Percentiles rank a stretch among this genome's conserved stretches.
phyloP scores from a whole-genome alignment of 106 monocot genomes.

The Alisma plantagoaquatica region DNA sequence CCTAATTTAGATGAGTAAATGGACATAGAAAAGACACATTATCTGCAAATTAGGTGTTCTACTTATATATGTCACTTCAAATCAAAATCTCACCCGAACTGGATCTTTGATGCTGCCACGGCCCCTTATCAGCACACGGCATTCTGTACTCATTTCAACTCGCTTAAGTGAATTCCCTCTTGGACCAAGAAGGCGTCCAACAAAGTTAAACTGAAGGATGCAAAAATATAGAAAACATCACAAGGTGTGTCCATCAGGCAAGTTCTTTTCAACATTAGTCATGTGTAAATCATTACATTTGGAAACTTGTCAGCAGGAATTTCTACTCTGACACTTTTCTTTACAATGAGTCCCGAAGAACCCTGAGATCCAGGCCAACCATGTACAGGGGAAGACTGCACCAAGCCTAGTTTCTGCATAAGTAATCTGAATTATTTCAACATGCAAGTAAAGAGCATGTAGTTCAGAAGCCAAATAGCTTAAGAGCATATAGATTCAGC shows the following conservation, averaged over 20 bases:
- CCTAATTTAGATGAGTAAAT: too few species aligned
- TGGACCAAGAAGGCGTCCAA: constrained; percentile 88
- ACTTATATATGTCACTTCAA: too few species aligned
- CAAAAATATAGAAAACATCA: too few species aligned
- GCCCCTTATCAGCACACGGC: constrained; percentile 85
- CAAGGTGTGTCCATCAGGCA: too few species aligned
- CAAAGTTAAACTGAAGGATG: constrained; percentile 90
- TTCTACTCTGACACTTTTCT: constrained; percentile 90
- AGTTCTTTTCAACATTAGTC: too few species aligned
- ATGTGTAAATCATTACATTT: too few species aligned
- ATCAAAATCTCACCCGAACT: constrained; percentile 32
- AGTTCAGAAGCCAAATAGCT: too few species aligned
- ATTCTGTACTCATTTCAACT: constrained; percentile 76
- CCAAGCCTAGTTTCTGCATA: constrained; percentile 44
- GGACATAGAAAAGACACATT: too few species aligned
- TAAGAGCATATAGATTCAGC: too few species aligned
- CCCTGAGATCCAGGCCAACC: constrained; percentile 78
- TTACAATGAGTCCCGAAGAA: constrained; percentile 65
- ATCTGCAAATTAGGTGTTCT: too few species aligned
- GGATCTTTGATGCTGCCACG: constrained; percentile 92
- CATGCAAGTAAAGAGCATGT: too few species aligned
- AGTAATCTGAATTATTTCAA: too few species aligned
- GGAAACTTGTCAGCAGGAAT: constrained; percentile 90
- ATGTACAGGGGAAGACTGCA: constrained; percentile 52
- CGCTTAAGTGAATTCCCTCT: constrained; percentile 87